These are phyloP conservation scores for Sphenostylis stenocarpa DNA, from an alignment of 306 rosid species.

Conservation along the genomic window DNA sequence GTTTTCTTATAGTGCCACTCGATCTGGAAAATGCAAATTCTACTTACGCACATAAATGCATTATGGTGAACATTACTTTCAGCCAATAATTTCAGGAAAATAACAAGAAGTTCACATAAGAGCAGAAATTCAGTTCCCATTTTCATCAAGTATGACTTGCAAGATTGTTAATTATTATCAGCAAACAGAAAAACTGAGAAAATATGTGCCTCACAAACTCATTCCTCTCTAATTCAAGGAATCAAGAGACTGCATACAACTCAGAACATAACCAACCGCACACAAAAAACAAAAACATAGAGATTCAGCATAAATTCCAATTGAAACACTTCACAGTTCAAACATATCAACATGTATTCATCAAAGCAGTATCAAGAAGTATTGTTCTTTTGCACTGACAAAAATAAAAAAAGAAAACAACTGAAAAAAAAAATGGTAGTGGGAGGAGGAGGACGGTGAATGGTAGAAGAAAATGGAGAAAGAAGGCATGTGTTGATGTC, in stretches of 20 bases:
- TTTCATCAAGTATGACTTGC: not conserved
- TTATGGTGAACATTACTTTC: not conserved
- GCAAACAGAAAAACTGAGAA: not conserved
- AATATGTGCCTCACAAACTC: not conserved
- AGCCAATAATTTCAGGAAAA: conserved; percentile 9
- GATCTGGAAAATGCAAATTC: conserved; percentile 16
- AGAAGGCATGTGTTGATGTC: not conserved
- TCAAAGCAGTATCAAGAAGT: conserved; percentile 16
- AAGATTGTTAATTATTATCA: conserved; percentile 5
- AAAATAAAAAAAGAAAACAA: conserved; percentile 19
- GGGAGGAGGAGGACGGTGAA: conserved; percentile 5
- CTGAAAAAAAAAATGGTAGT: not conserved
- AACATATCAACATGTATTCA: not conserved
- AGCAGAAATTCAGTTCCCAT: conserved; percentile 5
- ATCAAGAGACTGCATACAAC: not conserved
- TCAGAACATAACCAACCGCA: conserved; percentile 9
- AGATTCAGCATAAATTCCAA: conserved; percentile 25
- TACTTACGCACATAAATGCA: conserved; percentile 3
- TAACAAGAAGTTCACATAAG: not conserved
- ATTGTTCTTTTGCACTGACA: conserved; percentile 10
- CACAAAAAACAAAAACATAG: not conserved
- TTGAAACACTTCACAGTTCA: conserved; percentile 8
- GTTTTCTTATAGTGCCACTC: conserved; percentile 11
- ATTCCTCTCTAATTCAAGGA: not conserved
- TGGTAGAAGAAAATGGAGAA: conserved; percentile 26